These are phyloP conservation scores for Sporothrix phasma DNA, from an alignment of 2,329 filamentous ascomycete species.

Conservation along the genomic window DNA sequence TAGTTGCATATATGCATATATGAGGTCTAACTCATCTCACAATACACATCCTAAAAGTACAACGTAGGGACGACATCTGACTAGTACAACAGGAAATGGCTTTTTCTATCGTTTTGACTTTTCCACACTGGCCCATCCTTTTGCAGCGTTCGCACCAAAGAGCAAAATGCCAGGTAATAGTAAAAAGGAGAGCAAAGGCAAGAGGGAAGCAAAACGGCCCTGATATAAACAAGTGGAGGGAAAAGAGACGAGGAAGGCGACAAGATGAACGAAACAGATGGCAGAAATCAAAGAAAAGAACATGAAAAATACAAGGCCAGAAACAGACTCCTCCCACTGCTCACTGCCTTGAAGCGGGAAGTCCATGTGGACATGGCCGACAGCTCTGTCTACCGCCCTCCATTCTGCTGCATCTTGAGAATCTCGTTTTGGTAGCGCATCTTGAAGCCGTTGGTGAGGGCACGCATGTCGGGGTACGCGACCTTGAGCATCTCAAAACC, in stretches of 20 bases:
- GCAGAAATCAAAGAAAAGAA: not conserved
- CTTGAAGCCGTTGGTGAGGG: constrained; percentile 96
- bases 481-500: constrained; percentile 85
- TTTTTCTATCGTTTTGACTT: not conserved
- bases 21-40: not conserved
- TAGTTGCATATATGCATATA: constrained; percentile 4
- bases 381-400: constrained; percentile 12
- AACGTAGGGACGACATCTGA: not conserved
- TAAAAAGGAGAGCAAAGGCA: not conserved
- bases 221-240: not conserved
- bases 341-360: no score
- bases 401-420: constrained; percentile 45
- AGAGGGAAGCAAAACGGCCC: not conserved
- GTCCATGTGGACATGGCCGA: no score
- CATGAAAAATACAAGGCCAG: not conserved
- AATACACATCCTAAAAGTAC: not conserved
- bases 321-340: not conserved
- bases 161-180: not conserved
- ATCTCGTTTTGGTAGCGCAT: constrained; percentile 59
- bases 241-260: not conserved
- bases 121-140: not conserved
- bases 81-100: not conserved
- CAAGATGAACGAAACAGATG: not conserved
- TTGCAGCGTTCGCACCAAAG: not conserved
- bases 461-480: constrained; percentile 88